phyloP scores from a whole-genome alignment of 2,329 filamentous ascomycete species.

The Camillea tinctor region DNA sequence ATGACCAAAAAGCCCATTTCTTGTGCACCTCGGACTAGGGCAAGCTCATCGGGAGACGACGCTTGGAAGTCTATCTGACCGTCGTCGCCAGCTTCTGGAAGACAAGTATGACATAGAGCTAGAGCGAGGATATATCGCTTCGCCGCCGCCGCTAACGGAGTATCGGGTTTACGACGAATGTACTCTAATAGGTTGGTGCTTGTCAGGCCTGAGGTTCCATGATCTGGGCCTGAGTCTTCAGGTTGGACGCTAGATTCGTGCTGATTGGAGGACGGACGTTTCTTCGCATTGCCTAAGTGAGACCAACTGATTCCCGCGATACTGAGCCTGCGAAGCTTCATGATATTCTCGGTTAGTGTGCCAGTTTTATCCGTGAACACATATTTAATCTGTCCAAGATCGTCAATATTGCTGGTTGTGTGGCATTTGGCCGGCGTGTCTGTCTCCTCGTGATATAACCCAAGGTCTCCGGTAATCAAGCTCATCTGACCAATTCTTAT shows the following conservation, averaged over 20 bases:
- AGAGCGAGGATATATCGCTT: constrained; percentile 81
- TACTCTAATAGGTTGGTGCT: constrained; percentile 78
- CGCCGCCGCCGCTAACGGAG: constrained; percentile 73
- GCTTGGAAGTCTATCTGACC: too few relatives aligned
- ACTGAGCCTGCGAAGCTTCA: constrained; percentile 92
- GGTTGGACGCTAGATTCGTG: constrained; percentile 69
- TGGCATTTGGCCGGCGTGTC: constrained; percentile 86
- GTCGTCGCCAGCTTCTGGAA: too few relatives aligned
- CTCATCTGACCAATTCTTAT: constrained; percentile 79
- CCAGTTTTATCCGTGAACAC: constrained; percentile 95
- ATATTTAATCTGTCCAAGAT: constrained; percentile 85
- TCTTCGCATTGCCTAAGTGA: too few relatives aligned
- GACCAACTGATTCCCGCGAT: constrained; percentile 87
- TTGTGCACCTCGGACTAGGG: too few relatives aligned
- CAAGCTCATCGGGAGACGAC: too few relatives aligned
- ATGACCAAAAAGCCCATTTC: too few relatives aligned
- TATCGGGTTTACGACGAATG: constrained; percentile 71
- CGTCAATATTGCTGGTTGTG: constrained; percentile 95
- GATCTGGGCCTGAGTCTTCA: constrained; percentile 22
- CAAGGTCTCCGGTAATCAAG: constrained; percentile 74
- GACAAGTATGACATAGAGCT: constrained; percentile 85
- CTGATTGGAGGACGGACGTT: too few relatives aligned
- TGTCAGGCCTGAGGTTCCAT: constrained; percentile 55
- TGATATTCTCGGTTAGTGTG: constrained; percentile 89
- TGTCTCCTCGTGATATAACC: constrained; percentile 85